A percentile compares a stretch with the other conserved stretches of the same genome.
Conservation (phyloP, 1,139 yeast genomes). For the Waltiozyma sp. region DNA sequence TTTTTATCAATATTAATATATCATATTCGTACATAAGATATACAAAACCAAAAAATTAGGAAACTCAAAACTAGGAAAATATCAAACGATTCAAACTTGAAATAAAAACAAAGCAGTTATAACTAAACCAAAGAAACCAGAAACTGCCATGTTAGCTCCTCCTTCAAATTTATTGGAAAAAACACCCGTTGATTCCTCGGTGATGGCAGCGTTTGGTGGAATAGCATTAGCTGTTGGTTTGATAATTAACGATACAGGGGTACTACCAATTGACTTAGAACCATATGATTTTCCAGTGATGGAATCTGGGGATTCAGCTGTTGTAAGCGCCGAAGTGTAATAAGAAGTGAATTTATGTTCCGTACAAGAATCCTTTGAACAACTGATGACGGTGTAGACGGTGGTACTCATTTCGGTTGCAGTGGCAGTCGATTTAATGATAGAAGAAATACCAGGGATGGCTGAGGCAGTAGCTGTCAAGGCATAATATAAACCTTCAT, state of each 20-base stretch:
- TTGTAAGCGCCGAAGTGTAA: background rate
- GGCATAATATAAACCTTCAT: background rate
- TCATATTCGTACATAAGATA: too few relatives aligned
- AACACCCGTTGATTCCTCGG: background rate
- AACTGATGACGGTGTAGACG: background rate
- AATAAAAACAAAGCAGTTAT: too few relatives aligned
- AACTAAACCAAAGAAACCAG: too few relatives aligned
- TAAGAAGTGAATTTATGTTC: background rate
- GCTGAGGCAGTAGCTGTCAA: background rate
- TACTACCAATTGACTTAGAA: background rate
- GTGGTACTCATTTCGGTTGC: background rate
- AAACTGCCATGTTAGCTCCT: too few relatives aligned
- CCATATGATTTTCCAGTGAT: background rate
- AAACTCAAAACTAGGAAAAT: too few relatives aligned
- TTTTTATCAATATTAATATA: too few relatives aligned
- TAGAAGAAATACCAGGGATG: background rate
- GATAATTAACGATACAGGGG: background rate
- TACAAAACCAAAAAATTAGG: too few relatives aligned
- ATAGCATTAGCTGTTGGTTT: too few relatives aligned
- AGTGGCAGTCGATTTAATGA: background rate
- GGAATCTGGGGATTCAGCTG: background rate
- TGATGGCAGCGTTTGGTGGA: background rate
- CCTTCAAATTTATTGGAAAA: too few relatives aligned
- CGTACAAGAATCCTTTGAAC: background rate
- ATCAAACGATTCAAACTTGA: too few relatives aligned